phyloP scores from a whole-genome alignment of 305 asterid genomes.

The Petunia hybrid region DNA sequence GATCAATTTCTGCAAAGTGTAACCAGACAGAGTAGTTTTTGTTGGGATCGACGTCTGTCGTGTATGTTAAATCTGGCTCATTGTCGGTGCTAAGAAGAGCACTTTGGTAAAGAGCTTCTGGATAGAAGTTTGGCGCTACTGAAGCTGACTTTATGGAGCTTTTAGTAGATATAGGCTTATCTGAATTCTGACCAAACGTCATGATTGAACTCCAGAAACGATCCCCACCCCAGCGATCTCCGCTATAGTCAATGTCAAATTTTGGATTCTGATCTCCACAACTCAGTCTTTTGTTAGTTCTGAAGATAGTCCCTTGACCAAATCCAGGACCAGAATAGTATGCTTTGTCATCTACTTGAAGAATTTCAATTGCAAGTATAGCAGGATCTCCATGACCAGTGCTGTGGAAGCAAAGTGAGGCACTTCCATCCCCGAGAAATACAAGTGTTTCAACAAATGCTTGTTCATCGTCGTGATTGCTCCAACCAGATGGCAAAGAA shows the following conservation, averaged over 20 bases:
- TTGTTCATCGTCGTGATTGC: conserved; percentile 78
- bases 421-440: conserved; percentile 81
- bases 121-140: conserved; percentile 79
- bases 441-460: conserved; percentile 80
- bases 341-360: conserved; percentile 76
- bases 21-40: conserved; percentile 92
- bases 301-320: conserved; percentile 78
- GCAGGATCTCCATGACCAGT: conserved; percentile 98
- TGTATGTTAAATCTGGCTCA: conserved; percentile 65
- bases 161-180: conserved; percentile 48
- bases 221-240: conserved; percentile 93
- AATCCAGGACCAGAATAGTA: conserved; percentile 71
- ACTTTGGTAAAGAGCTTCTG: conserved; percentile 80
- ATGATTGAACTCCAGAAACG: conserved; percentile 76
- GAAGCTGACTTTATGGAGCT: conserved; percentile 59
- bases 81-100: conserved; percentile 69
- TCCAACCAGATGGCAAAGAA: conserved; percentile 95
- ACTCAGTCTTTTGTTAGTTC: conserved; percentile 74
- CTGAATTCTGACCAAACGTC: conserved; percentile 68
- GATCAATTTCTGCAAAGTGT: conserved; percentile 94
- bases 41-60: conserved; percentile 86
- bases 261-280: conserved; percentile 68
- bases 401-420: conserved; percentile 92
- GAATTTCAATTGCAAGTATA: conserved; percentile 87
- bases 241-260: conserved; percentile 78